Conservation (phyloP, 257 asterid genomes). For the Linaria vulgaris region DNA sequence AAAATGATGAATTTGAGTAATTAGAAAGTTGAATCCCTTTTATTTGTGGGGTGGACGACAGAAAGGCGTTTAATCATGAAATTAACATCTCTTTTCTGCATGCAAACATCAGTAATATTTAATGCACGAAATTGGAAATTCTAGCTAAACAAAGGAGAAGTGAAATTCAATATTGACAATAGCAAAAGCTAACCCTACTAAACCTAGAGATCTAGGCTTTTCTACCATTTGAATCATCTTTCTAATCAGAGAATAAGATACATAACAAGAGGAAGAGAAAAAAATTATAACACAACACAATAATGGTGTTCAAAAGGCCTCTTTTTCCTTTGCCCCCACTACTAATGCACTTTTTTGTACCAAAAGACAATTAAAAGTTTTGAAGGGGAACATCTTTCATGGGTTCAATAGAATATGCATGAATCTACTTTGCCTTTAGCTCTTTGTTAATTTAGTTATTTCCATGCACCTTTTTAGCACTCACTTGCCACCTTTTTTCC, state of each 20-base stretch:
- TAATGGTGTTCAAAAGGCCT: constrained; percentile 59
- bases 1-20: too few relatives aligned
- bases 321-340: constrained; percentile 63
- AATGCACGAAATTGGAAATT: constrained; percentile 29
- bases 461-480: constrained; percentile 44
- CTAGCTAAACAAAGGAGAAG: constrained; percentile 24
- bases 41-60: constrained; percentile 2
- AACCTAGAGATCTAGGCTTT: constrained; percentile 20
- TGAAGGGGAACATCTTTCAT: constrained; percentile 41
- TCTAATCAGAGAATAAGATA: constrained; percentile 38
- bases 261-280: constrained; percentile 43
- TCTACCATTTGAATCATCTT: constrained; percentile 20
- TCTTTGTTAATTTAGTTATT: constrained; percentile 13
- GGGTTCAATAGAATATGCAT: constrained; percentile 69
- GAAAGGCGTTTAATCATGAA: constrained; percentile 6
- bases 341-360: constrained; percentile 38
- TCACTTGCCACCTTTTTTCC: constrained; percentile 48
- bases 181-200: constrained; percentile 14
- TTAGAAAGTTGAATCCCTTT: neutral
- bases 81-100: neutral
- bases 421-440: constrained; percentile 41
- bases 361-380: constrained; percentile 31
- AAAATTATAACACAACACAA: constrained; percentile 37
- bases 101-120: constrained; percentile 2
- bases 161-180: constrained; percentile 11